Conservation (phyloP, 768 basidiomycete species). For the Auriscalpium orientale region DNA sequence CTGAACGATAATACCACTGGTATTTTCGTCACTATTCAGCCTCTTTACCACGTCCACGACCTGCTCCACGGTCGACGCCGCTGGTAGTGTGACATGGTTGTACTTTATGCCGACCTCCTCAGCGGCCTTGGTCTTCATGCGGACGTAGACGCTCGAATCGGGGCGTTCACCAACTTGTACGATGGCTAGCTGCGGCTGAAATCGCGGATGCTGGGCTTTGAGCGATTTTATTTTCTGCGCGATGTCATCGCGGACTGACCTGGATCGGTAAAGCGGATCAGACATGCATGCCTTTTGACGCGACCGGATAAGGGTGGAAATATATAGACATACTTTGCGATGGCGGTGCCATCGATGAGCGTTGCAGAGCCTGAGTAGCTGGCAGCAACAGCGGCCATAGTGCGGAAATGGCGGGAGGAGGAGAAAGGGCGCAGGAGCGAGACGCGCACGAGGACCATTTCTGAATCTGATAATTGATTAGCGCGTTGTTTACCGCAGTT, state of each 20-base stretch:
- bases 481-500: slow-evolving; percentile 1
- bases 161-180: slow-evolving; percentile 90
- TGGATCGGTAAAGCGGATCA: slow-evolving; percentile 24
- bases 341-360: slow-evolving; percentile 75
- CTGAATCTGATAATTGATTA: neutral
- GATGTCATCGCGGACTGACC: slow-evolving; percentile 74
- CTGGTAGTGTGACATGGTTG: slow-evolving; percentile 70
- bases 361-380: slow-evolving; percentile 29
- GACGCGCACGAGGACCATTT: neutral
- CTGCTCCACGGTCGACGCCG: slow-evolving; percentile 61
- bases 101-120: slow-evolving; percentile 88
- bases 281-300: slow-evolving; percentile 2
- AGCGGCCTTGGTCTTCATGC: slow-evolving; percentile 96
- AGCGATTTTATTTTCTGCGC: slow-evolving; percentile 58
- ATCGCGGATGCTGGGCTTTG: slow-evolving; percentile 71
- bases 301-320: neutral
- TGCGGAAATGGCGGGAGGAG: slow-evolving; percentile 13
- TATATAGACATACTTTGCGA: slow-evolving; percentile 63
- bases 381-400: slow-evolving; percentile 21
- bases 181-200: slow-evolving; percentile 85
- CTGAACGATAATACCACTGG: slow-evolving; percentile 92
- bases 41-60: slow-evolving; percentile 70
- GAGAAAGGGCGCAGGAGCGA: slow-evolving; percentile 6
- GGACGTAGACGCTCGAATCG: slow-evolving; percentile 88
- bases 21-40: slow-evolving; percentile 73